phyloP scores from a whole-genome alignment of 805 yeast species.

The Saccharomycopsis javanensis region DNA sequence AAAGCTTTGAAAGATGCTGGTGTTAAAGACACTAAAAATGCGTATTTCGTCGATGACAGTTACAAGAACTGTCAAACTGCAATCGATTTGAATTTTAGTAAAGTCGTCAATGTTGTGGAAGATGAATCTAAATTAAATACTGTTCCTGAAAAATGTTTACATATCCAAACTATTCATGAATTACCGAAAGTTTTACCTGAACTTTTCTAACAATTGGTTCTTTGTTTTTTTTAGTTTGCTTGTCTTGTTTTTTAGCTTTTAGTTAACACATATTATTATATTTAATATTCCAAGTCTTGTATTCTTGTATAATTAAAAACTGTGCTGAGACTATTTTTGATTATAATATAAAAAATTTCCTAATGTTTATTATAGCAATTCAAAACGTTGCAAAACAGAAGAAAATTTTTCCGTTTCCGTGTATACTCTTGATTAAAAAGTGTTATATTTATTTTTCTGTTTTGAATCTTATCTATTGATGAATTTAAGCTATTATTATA shows the following conservation, averaged over 20 bases:
- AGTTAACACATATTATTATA: background rate
- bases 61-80: slow-evolving; percentile 73
- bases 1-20: slow-evolving; percentile 60
- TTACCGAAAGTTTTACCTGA: slow-evolving; percentile 43
- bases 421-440: too few relatives aligned
- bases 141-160: slow-evolving; percentile 35
- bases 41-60: slow-evolving; percentile 83
- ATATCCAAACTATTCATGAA: slow-evolving; percentile 51
- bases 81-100: slow-evolving; percentile 56
- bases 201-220: slow-evolving; percentile 28
- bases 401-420: too few relatives aligned
- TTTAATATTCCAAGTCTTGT: background rate
- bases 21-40: slow-evolving; percentile 36
- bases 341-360: too few relatives aligned
- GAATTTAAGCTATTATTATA: too few relatives aligned
- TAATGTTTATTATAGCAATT: too few relatives aligned
- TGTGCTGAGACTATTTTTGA: too few relatives aligned
- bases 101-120: slow-evolving; percentile 69
- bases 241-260: background rate
- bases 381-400: too few relatives aligned
- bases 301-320: background rate
- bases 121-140: slow-evolving; percentile 39
- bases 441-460: too few relatives aligned
- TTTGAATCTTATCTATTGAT: too few relatives aligned
- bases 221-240: background rate